phyloP scores from a whole-genome alignment of 106 monocot genomes.

The Dendrobium catenatum region DNA sequence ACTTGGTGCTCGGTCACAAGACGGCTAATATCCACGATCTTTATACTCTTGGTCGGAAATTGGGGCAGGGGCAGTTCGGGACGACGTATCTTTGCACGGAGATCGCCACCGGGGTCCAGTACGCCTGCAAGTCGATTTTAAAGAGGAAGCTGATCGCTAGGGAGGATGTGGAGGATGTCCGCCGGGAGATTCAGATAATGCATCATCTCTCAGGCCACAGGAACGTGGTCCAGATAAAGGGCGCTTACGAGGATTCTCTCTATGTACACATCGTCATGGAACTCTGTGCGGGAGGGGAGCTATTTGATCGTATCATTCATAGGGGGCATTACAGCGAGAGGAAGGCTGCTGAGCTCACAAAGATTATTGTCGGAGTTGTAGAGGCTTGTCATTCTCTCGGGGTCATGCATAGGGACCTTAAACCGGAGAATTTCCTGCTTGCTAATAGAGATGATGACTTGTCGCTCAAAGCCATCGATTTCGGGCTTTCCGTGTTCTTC shows the following conservation, averaged over 20 bases:
- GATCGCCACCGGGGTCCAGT: constrained; percentile 46
- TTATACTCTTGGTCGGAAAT: constrained; percentile 46
- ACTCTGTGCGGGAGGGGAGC: constrained; percentile 57
- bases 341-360: constrained; percentile 57
- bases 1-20: constrained; percentile 41
- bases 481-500: constrained; percentile 67
- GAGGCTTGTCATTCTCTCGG: constrained; percentile 66
- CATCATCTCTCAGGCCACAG: constrained; percentile 56
- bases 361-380: constrained; percentile 55
- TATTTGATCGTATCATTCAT: constrained; percentile 62
- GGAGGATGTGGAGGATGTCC: constrained; percentile 65
- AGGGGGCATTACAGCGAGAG: constrained; percentile 66
- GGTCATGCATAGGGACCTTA: constrained; percentile 62
- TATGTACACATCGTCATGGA: constrained; percentile 73
- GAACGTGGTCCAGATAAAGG: constrained; percentile 55
- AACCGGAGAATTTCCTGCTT: constrained; percentile 62
- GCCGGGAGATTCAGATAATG: constrained; percentile 75
- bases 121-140: constrained; percentile 66
- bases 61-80: constrained; percentile 67
- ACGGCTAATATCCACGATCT: constrained; percentile 49
- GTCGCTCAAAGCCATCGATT: constrained; percentile 67
- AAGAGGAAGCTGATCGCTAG: constrained; percentile 55
- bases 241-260: constrained; percentile 48
- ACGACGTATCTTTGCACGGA: constrained; percentile 65
- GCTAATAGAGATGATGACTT: constrained; percentile 47